Percentiles rank a stretch among this genome's conserved stretches.
Evolutionary conservation across 805 yeast genomes (phyloP).

Genomic region (Pichia pseudocactophila): DNA sequence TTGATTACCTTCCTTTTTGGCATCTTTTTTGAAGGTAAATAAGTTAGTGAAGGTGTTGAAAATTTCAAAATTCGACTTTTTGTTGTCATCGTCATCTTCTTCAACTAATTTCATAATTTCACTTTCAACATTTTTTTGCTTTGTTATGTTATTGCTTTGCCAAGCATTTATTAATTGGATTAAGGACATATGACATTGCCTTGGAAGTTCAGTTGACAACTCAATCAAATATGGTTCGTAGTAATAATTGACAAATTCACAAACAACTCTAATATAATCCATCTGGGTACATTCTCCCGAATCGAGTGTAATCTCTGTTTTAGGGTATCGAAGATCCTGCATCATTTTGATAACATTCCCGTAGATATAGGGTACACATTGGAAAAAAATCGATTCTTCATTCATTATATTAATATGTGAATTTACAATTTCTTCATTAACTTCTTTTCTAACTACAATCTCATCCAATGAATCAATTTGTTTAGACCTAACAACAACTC

Average conservation of each 20-base stretch:
- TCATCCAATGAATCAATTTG: constrained; percentile 24
- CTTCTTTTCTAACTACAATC: background rate
- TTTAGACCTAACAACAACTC: constrained; percentile 24
- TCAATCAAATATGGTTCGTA: constrained; percentile 29
- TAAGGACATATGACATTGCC: constrained; percentile 25
- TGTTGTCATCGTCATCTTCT: constrained; percentile 26
- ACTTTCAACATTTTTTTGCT: constrained; percentile 32
- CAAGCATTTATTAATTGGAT: constrained; percentile 30
- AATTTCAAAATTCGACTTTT: constrained; percentile 34
- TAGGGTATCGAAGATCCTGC: constrained; percentile 21
- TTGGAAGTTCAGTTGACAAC: constrained; percentile 27
- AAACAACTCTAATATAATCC: constrained; percentile 23
- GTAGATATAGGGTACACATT: constrained; percentile 29
- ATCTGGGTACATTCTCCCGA: constrained; percentile 12
- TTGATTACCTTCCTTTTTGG: constrained; percentile 17
- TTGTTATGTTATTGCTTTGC: constrained; percentile 28
- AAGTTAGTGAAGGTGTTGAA: constrained; percentile 58
- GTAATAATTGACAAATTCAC: constrained; percentile 28
- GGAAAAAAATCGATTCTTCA: constrained; percentile 28
- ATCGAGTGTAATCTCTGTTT: constrained; percentile 10
- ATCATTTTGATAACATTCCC: constrained; percentile 19
- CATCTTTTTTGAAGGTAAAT: constrained; percentile 32
- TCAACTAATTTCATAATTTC: constrained; percentile 30
- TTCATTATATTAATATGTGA: constrained; percentile 25
- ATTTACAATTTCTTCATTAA: constrained; percentile 3